Base-by-base conservation (phyloP, 2,329 filamentous ascomycete species). In the Colletotrichum somersetense region DNA sequence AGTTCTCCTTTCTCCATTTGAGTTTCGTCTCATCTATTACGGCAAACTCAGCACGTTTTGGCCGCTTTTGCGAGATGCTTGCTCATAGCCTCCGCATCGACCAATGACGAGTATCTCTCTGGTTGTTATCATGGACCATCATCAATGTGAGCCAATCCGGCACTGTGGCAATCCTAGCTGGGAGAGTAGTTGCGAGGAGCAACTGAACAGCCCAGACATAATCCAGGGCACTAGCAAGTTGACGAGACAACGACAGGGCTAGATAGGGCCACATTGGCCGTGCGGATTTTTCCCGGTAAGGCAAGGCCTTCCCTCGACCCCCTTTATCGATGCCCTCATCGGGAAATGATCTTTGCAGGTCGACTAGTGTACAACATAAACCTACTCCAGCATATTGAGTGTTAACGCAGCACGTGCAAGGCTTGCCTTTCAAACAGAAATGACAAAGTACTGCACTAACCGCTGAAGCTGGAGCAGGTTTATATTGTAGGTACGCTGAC, bases 31-130 rank as follows among this genome's bases (percentile, higher is more conserved):
- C 68, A 52, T 71, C 38, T 46, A 18, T 48, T 16, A 56, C 5
- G 23, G 53, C 26, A 62, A 67, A 71, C 68, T 63, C 65, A 71
- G 18, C 64, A 68, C 68, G 26, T 26, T n/a, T 53, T 42, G 61
- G 48, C 18, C 61, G 23, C 10, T 20, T 46, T 38, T 50, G 30
- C 44, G 44, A 62, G 59, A 48, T 14, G 14, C 10, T 48, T 62
- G 30, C 58, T 38, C 44, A 50, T 11, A n/a, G 44, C 30, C 26
- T 33, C 30, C 14, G 33, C 33, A 35, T 38, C 44, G 23, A 46
- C 44, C 46, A n/a, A 62, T 46, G 44, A 14, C 8, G 23, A 23
- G 18, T 7, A 16, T 18, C 23, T 35, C 18, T 14, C 10, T 11
- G 14, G 35, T 30, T 62, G n/a, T 33, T 10, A 16, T 23, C 30